These are phyloP conservation scores for Zychaea mexicana DNA, from an alignment of 371 early-diverging fungal species.

Conservation along the genomic window DNA sequence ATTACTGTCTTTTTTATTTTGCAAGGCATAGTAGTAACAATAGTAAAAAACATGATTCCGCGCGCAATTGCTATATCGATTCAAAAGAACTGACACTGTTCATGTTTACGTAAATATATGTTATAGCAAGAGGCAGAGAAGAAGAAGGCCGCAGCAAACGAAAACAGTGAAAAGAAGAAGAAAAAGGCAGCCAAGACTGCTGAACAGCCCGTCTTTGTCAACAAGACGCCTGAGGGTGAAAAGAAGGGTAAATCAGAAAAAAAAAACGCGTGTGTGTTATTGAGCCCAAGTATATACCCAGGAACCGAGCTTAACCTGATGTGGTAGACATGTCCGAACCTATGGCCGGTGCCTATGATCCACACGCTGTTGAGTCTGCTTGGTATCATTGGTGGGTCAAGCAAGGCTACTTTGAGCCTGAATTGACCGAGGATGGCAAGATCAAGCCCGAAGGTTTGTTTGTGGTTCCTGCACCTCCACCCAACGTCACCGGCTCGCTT, in stretches of 20 bases:
- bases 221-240: constrained; percentile 87
- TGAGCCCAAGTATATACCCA: too few species aligned
- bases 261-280: not conserved
- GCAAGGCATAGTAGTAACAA: too few species aligned
- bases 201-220: constrained; percentile 65
- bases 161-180: constrained; percentile 64
- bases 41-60: too few species aligned
- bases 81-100: not conserved
- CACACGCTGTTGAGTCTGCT: constrained; percentile 91
- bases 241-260: constrained; percentile 72
- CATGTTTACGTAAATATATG: not conserved
- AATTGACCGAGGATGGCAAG: constrained; percentile 74
- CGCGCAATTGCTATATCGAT: too few species aligned
- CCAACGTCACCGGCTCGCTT: constrained; percentile 99
- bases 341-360: constrained; percentile 89
- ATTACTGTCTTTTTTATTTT: not conserved
- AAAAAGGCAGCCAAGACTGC: constrained; percentile 56
- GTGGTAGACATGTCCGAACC: constrained; percentile 82
- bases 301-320: too few species aligned
- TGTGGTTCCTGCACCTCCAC: constrained; percentile 97
- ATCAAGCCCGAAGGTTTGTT: constrained; percentile 82
- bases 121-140: constrained; percentile 54
- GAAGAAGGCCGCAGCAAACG: constrained; percentile 34
- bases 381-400: constrained; percentile 98
- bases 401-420: constrained; percentile 91